Evolutionary conservation across 2,329 filamentous ascomycete genomes (phyloP), one percentile per base, ranked within the genome.

Genomic region (Sporothrix protearum): DNA sequence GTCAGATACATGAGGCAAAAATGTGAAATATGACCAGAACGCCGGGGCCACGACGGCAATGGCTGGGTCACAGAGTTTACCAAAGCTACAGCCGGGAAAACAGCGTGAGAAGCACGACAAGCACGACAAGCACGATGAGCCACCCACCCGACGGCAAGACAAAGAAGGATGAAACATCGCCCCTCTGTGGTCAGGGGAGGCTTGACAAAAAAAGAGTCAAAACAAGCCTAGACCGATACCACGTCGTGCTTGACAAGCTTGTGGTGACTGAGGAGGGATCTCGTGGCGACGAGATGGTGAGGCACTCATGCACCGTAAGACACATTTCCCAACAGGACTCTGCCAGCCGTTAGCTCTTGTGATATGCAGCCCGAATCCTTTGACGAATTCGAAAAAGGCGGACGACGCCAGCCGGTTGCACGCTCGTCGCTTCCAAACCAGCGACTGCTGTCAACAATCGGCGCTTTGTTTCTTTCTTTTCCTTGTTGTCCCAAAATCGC

Each of bases 1-100:
- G 25, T 45, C 36, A 49, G 28, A 67, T 51, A 25, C 45, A 36
- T 22, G 42, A 49, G 42, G 42, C 25, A 14, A 30, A 59, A 59
- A 33, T 47, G 39, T 57, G 68, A 59, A 59, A 47, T 59, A 49
- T 59, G 53, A 69, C 51, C 16, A 69, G 51, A 45, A 19, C 19
- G 49, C 8, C 14, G 25, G 25, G 42, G 25, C 42, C 42, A 66
- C 39, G 49, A 12, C 28, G 25, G 61, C 61, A 64, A 16, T 9
- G 22, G 9, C 61, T 30, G 36, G 57, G 57, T 3, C 57, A 63
- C 57, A 63, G 28, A 45, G 1, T 45, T 45, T 28, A 63, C 28
- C 22, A 64, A 25, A 28, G 59, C 22, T 45, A 22, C 59, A 45
- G n/a, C 59, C 36, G 59, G 9, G 22, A n/a, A n/a, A 28, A 8